phyloP scores from a whole-genome alignment of 805 yeast genomes.

The Teunomyces pallodes region DNA sequence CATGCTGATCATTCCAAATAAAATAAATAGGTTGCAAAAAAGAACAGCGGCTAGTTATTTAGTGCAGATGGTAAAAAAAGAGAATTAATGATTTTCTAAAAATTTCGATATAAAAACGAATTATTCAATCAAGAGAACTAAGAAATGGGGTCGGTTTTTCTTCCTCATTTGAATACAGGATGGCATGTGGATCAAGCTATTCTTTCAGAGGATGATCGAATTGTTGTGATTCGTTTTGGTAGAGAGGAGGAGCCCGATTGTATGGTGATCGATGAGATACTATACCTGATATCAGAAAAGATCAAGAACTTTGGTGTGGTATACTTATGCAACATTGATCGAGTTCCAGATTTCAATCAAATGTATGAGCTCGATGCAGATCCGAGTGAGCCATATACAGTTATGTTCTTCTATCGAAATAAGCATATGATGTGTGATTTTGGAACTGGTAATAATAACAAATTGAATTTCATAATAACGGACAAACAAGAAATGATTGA shows the following conservation, averaged over 20 bases:
- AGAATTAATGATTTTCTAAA: neutral
- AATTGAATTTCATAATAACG: slow-evolving; percentile 71
- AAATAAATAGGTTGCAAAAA: slow-evolving; percentile 1
- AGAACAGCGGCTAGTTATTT: neutral
- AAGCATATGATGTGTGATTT: slow-evolving; percentile 98
- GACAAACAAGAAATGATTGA: slow-evolving; percentile 90
- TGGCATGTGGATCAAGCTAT: slow-evolving; percentile 99
- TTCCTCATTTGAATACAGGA: slow-evolving; percentile 78
- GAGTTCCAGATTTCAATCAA: slow-evolving; percentile 83
- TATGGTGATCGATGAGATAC: slow-evolving; percentile 85
- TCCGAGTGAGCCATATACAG: slow-evolving; percentile 71
- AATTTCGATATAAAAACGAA: neutral
- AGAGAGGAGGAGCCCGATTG: slow-evolving; percentile 72
- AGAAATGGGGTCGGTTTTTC: slow-evolving; percentile 73
- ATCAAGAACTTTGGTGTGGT: slow-evolving; percentile 85
- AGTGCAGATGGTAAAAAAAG: neutral
- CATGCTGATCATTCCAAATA: neutral
- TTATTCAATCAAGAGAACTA: neutral
- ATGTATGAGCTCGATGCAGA: slow-evolving; percentile 74
- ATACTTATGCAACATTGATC: slow-evolving; percentile 83
- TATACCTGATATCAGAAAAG: slow-evolving; percentile 76
- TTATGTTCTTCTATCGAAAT: slow-evolving; percentile 91
- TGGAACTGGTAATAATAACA: slow-evolving; percentile 97
- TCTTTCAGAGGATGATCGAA: slow-evolving; percentile 80
- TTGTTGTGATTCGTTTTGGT: slow-evolving; percentile 89